Conservation (phyloP, 2,329 filamentous ascomycete species). For the Aspergillus flavus region DNA sequence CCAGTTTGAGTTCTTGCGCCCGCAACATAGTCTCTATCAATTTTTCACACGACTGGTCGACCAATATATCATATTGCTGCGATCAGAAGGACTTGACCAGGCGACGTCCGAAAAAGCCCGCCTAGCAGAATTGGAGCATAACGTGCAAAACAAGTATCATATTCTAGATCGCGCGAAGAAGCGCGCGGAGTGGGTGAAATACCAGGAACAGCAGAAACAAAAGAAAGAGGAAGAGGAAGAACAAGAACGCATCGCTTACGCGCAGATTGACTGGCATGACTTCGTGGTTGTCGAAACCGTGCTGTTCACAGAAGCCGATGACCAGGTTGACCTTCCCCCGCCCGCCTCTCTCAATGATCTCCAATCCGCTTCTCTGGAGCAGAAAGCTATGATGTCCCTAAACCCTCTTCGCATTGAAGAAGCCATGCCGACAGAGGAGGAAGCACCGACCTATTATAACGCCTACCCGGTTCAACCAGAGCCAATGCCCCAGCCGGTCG, state of each 20-base stretch:
- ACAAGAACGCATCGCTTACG: constrained; percentile 74
- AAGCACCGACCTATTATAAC: constrained; percentile 55
- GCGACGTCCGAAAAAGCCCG: constrained; percentile 73
- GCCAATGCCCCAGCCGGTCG: constrained; percentile 36
- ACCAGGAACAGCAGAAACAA: constrained; percentile 79
- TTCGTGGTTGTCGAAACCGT: constrained; percentile 96
- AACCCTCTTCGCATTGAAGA: constrained; percentile 86
- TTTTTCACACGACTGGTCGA: constrained; percentile 93
- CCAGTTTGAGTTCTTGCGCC: constrained; percentile 94
- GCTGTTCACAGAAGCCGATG: constrained; percentile 85
- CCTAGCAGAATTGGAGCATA: constrained; percentile 71
- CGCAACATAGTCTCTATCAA: constrained; percentile 93
- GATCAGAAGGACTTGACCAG: constrained; percentile 67
- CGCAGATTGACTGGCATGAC: constrained; percentile 96
- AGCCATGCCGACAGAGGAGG: constrained; percentile 82
- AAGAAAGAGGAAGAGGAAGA: constrained; percentile 88
- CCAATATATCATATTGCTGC: constrained; percentile 83
- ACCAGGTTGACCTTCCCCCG: constrained; percentile 80
- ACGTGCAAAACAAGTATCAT: constrained; percentile 76
- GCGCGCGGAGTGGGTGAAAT: constrained; percentile 83
- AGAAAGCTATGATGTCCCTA: constrained; percentile 89
- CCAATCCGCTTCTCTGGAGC: constrained; percentile 90
- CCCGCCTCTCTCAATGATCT: constrained; percentile 89
- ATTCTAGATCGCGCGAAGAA: constrained; percentile 79
- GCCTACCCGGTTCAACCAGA: constrained; percentile 47